These are phyloP conservation scores for Phytophthora vignae DNA, from an alignment of 352 stramenopile species.

Conservation along the genomic window DNA sequence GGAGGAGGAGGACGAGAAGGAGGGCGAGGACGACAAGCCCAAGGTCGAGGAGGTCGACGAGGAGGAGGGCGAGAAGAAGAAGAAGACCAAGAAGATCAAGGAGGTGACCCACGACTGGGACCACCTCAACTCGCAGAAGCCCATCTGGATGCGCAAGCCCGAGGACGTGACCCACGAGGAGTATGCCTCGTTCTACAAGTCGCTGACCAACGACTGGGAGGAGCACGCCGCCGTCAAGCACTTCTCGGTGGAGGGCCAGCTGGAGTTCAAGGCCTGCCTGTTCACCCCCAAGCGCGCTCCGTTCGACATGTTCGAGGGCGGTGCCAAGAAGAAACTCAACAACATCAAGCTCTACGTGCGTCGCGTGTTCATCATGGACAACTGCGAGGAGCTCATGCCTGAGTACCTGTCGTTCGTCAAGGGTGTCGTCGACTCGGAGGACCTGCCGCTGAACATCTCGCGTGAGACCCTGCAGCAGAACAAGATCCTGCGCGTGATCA, in stretches of 20 bases:
- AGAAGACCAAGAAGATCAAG: slow-evolving; percentile 98
- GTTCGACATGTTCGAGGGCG: slow-evolving; percentile 99
- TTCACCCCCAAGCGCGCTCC: slow-evolving; percentile 99
- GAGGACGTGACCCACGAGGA: slow-evolving; percentile 99
- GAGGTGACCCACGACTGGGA: slow-evolving; percentile 99
- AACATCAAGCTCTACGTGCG: slow-evolving; percentile 99
- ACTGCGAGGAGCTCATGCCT: slow-evolving; percentile 99
- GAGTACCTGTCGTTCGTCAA: slow-evolving; percentile 99
- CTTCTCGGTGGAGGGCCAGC: slow-evolving; percentile 99
- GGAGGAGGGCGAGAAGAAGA: slow-evolving; percentile 98
- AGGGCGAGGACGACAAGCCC: slow-evolving; percentile 96
- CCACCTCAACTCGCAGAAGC: slow-evolving; percentile 99
- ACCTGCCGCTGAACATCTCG: slow-evolving; percentile 99
- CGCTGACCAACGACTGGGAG: slow-evolving; percentile 99
- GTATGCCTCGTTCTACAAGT: slow-evolving; percentile 99
- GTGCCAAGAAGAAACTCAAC: slow-evolving; percentile 99
- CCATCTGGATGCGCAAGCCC: slow-evolving; percentile 99
- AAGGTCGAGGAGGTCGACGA: slow-evolving; percentile 98
- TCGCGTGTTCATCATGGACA: slow-evolving; percentile 99
- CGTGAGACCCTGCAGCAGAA: slow-evolving; percentile 99
- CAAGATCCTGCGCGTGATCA: slow-evolving; percentile 99
- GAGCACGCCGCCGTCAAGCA: slow-evolving; percentile 98
- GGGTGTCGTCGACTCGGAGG: slow-evolving; percentile 99
- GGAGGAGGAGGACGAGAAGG: slow-evolving; percentile 96
- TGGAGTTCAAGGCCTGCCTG: slow-evolving; percentile 99